A percentile compares a stretch with the other conserved stretches of the same genome.
Conservation (phyloP, 2,329 filamentous ascomycete species). For the Fonsecaea nubica region DNA sequence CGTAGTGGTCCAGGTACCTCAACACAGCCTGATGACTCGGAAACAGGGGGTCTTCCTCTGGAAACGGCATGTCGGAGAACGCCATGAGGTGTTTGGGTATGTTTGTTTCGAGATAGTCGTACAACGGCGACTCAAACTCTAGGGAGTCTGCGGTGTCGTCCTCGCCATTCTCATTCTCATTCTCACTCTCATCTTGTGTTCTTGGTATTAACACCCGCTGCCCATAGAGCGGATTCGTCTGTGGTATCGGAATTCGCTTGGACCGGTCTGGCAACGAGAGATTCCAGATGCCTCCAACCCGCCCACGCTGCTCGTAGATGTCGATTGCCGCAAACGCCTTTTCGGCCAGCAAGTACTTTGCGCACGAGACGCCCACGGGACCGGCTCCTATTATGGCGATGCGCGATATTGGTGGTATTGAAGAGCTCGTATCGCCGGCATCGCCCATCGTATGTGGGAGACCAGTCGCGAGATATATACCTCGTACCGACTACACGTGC, state of each 20-base stretch:
- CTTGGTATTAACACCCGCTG: constrained; percentile 47
- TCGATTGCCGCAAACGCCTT: constrained; percentile 72
- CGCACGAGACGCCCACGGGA: constrained; percentile 67
- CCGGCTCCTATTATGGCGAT: constrained; percentile 39
- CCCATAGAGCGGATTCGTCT: constrained; percentile 64
- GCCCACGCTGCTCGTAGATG: constrained; percentile 80
- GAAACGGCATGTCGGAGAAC: constrained; percentile 74
- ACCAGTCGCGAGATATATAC: too few relatives aligned
- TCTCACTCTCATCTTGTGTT: constrained; percentile 42
- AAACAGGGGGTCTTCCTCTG: constrained; percentile 70
- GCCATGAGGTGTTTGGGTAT: constrained; percentile 82
- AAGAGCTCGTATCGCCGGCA: neutral
- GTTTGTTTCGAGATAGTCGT: constrained; percentile 83
- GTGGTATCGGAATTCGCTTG: constrained; percentile 69
- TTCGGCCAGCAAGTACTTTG: constrained; percentile 79
- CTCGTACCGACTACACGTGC: too few relatives aligned
- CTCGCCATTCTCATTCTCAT: neutral
- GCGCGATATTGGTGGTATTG: constrained; percentile 14
- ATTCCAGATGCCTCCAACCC: constrained; percentile 85
- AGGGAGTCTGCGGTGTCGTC: constrained; percentile 49
- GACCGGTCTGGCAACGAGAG: constrained; percentile 56
- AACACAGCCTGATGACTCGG: constrained; percentile 74
- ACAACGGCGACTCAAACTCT: constrained; percentile 81
- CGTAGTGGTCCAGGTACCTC: constrained; percentile 75
- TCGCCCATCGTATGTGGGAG: neutral